Evolutionary conservation across 2,329 filamentous ascomycete genomes (phyloP), one percentile per base, ranked within the genome.

Genomic region (Chrysoporthe deuterocubensis): DNA sequence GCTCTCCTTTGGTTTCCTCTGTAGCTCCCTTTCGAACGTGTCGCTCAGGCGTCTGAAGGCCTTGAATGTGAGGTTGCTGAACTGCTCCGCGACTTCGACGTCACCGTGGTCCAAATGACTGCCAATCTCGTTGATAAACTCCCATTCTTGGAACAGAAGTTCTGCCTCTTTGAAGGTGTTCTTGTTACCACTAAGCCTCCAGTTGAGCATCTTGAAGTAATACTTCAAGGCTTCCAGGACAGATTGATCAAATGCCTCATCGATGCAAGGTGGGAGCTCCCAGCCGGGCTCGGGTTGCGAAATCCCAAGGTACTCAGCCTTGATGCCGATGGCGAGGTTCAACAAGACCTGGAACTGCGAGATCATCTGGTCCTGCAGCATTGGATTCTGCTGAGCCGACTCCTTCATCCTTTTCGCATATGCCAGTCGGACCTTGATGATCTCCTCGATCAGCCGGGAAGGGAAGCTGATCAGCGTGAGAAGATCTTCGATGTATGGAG

Each of bases 101-200:
- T 98, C 94, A 70, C 96, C 96, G 42, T 93, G 92, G 73, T 96
- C 90, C n/a, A 99, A 86, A 76, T 96, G 92, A 61, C 92, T 89
- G 37, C 95, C 96, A 67, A 99, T 93, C 74, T 94, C 90, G 75
- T 98, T 98, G 64, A 92, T 96, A 75, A 98, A 98, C 67, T 94
- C 93, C 96, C 96, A 99, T 79, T 99, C 96, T 75, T 97, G 94
- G 76, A 97, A 96, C 60, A 99, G 82, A 71, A 99, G 91, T 82
- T 99, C 96, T 7, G 96, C 96, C 78, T 99, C 96, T 77, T 98
- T 98, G 86, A 99, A 99, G 0, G 94, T 97, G 80, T 98, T 99
- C 78, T 97, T 98, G 83, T 98, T 98, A 66, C 94, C 93, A 73
- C 92, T 94, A 64, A 99, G 83, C 79, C 98, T 98, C 93, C 94